These are phyloP conservation scores for Nymphaea colorata DNA, from an alignment of 164 flowering plant genomes.

Conservation along the genomic window DNA sequence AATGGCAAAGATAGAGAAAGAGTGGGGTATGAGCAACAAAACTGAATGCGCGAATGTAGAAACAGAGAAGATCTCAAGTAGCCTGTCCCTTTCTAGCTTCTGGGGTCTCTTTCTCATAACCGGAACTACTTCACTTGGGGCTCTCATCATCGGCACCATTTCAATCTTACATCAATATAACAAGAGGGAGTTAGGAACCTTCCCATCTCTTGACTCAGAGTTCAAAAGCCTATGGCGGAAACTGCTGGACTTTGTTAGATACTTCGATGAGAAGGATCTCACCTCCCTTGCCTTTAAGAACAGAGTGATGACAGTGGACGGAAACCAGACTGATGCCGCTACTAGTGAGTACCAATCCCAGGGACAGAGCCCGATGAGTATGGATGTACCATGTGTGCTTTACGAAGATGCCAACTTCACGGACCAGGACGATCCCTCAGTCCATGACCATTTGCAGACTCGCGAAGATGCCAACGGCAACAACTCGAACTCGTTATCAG, in stretches of 20 bases:
- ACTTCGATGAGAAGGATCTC: not conserved
- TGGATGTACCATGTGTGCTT: not conserved
- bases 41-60: not conserved
- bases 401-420: not conserved
- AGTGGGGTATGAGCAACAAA: not conserved
- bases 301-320: not conserved
- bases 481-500: no score
- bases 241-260: not conserved
- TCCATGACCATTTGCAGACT: not conserved
- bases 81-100: slow-evolving; percentile 4
- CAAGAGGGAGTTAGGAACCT: not conserved
- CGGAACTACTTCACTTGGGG: not conserved
- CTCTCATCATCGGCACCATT: not conserved
- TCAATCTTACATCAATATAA: not conserved
- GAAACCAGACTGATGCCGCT: not conserved
- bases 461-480: not conserved
- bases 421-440: not conserved
- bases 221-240: not conserved
- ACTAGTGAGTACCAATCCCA: not conserved
- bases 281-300: not conserved
- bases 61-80: not conserved
- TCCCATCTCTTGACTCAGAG: no score
- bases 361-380: not conserved
- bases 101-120: slow-evolving; percentile 6
- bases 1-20: not conserved